These are phyloP conservation scores for Cerrena zonata DNA, from an alignment of 1,284 basidiomycete genomes.

Conservation along the genomic window DNA sequence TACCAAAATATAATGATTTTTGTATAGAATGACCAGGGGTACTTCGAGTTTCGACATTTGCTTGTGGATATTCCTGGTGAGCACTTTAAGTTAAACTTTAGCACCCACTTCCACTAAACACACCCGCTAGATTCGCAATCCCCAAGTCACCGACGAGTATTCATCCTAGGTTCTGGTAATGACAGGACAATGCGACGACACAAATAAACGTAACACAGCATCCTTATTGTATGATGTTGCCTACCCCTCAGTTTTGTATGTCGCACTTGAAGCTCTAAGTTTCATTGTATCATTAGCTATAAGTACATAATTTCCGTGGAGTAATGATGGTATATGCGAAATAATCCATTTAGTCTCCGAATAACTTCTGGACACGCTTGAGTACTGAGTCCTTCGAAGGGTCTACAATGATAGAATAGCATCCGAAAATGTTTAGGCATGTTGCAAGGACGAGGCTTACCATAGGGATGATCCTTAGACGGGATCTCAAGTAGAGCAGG, in stretches of 20 bases:
- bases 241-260: too few species aligned
- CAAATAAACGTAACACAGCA: too few species aligned
- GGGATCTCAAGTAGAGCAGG: constrained; percentile 97
- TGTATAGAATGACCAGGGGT: constrained; percentile 63
- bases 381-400: constrained; percentile 95
- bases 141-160: constrained; percentile 60
- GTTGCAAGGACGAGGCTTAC: constrained; percentile 35
- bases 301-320: constrained; percentile 1
- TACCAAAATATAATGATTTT: constrained; percentile 13
- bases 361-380: constrained; percentile 94
- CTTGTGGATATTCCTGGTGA: constrained; percentile 74
- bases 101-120: constrained; percentile 3
- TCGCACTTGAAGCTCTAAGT: too few species aligned
- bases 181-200: constrained; percentile 67
- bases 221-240: too few species aligned
- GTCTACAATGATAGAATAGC: constrained; percentile 46
- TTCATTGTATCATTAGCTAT: background rate
- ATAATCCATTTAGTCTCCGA: constrained; percentile 62
- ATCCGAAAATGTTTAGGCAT: constrained; percentile 6
- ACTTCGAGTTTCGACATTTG: constrained; percentile 72
- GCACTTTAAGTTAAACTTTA: too few species aligned
- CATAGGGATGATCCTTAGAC: constrained; percentile 89
- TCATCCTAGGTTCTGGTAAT: constrained; percentile 60
- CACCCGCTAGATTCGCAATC: constrained; percentile 53
- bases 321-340: background rate